These are phyloP conservation scores for Pichia manshurica DNA, from an alignment of 805 yeast genomes.

Conservation along the genomic window DNA sequence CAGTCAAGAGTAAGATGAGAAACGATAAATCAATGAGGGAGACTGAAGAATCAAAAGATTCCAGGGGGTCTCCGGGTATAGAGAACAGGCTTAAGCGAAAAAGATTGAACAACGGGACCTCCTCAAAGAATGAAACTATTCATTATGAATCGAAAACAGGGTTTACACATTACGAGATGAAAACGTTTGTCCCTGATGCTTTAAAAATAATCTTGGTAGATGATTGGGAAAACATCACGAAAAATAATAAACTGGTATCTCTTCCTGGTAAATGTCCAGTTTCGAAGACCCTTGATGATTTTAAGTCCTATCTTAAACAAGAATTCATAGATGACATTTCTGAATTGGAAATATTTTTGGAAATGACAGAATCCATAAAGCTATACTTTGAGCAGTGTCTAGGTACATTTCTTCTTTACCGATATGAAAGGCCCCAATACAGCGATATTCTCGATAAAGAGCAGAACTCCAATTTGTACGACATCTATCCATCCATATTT, in stretches of 20 bases:
- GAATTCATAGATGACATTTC: slow-evolving; percentile 44
- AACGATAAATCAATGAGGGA: background rate
- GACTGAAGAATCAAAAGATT: background rate
- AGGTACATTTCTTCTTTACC: slow-evolving; percentile 63
- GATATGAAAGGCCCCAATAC: slow-evolving; percentile 73
- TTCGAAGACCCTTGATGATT: slow-evolving; percentile 48
- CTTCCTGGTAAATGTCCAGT: slow-evolving; percentile 58
- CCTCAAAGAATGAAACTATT: background rate
- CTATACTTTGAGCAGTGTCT: slow-evolving; percentile 70
- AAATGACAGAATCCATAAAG: slow-evolving; percentile 64
- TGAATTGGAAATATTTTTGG: slow-evolving; percentile 47
- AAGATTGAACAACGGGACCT: background rate
- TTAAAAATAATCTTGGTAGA: slow-evolving; percentile 72
- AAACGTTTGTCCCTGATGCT: slow-evolving; percentile 53
- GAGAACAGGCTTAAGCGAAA: slow-evolving; percentile 2
- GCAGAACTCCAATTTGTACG: slow-evolving; percentile 24
- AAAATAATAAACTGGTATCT: slow-evolving; percentile 62
- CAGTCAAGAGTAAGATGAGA: background rate
- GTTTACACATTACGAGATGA: slow-evolving; percentile 37
- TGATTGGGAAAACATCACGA: slow-evolving; percentile 91
- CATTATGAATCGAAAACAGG: slow-evolving; percentile 12
- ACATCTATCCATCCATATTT: slow-evolving; percentile 77
- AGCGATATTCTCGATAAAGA: slow-evolving; percentile 39
- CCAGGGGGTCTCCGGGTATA: background rate
- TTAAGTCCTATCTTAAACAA: slow-evolving; percentile 24